A percentile compares a stretch with the other conserved stretches of the same genome.
phyloP scores from a whole-genome alignment of 306 rosid species.

The Cicer yamashitae region DNA sequence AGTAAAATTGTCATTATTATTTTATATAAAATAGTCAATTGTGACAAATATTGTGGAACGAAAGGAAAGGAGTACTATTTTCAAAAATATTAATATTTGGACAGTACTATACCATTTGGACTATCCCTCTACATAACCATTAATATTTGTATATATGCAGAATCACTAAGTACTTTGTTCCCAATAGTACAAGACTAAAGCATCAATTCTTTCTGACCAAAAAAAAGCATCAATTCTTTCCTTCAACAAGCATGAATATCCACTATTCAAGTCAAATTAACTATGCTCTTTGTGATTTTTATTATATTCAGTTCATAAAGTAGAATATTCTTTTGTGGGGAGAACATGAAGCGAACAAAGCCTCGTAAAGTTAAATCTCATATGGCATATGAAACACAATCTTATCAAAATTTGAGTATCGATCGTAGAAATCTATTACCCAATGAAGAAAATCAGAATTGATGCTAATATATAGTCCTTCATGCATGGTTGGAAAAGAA shows the following conservation, averaged over 20 bases:
- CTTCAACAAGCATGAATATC: slow-evolving; percentile 33
- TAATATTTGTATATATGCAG: neutral
- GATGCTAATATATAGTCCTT: slow-evolving; percentile 40
- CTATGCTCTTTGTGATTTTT: slow-evolving; percentile 1
- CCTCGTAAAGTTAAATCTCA: slow-evolving; percentile 37
- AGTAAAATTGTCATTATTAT: too few relatives aligned
- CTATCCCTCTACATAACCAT: neutral
- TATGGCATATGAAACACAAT: slow-evolving; percentile 36
- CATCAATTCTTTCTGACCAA: slow-evolving; percentile 12
- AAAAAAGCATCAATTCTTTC: slow-evolving; percentile 26
- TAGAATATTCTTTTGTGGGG: slow-evolving; percentile 39
- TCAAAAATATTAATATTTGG: too few relatives aligned
- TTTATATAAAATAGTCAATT: too few relatives aligned
- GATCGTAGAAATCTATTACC: slow-evolving; percentile 31
- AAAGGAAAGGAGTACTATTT: too few relatives aligned
- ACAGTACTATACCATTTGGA: neutral
- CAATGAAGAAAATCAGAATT: slow-evolving; percentile 43
- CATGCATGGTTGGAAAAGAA: slow-evolving; percentile 51
- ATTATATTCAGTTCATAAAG: slow-evolving; percentile 36
- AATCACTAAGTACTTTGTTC: slow-evolving; percentile 3
- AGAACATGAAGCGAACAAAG: slow-evolving; percentile 25
- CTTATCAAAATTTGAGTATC: slow-evolving; percentile 28
- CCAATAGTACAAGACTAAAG: slow-evolving; percentile 34
- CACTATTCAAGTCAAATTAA: slow-evolving; percentile 47
- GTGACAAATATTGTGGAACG: too few relatives aligned